A percentile compares a stretch with the other conserved stretches of the same genome.
Evolutionary conservation across 164 flowering plant species (phyloP).

Genomic region (Nelumbo lutea): DNA sequence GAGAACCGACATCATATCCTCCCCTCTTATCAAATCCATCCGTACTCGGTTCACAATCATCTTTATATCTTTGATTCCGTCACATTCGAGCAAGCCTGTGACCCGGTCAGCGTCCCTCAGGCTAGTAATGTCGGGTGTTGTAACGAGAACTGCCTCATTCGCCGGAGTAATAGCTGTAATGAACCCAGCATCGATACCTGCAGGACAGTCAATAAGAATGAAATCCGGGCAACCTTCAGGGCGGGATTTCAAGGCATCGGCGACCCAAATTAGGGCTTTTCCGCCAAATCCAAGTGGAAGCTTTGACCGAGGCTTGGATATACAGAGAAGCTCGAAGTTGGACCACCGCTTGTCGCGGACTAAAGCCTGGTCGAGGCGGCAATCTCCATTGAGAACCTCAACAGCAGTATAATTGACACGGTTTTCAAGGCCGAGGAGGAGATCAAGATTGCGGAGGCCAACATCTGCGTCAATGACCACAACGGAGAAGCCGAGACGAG

Average conservation of each 20-base stretch:
- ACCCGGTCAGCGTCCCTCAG: conserved; percentile 21
- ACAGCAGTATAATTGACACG: conserved; percentile 93
- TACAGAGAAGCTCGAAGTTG: conserved; percentile 79
- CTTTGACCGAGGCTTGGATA: conserved; percentile 86
- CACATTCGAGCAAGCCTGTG: conserved; percentile 84
- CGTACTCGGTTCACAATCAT: conserved; percentile 95
- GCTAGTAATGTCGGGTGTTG: conserved; percentile 35
- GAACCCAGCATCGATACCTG: conserved; percentile 97
- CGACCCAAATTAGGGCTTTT: conserved; percentile 86
- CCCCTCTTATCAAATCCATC: conserved; percentile 93
- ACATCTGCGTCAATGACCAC: conserved; percentile 96
- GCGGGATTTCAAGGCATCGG: conserved; percentile 60
- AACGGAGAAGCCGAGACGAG: conserved; percentile 89
- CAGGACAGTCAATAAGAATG: conserved; percentile 88
- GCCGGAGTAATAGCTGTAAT: conserved; percentile 96
- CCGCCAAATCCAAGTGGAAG: conserved; percentile 88
- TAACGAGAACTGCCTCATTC: conserved; percentile 90
- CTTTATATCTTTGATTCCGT: conserved; percentile 94
- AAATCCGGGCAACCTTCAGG: conserved; percentile 49
- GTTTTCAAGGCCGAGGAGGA: conserved; percentile 85
- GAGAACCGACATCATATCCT: conserved; percentile 97
- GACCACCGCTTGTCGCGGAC: conserved; percentile 89
- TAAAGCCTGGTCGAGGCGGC: conserved; percentile 23
- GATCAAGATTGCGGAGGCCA: conserved; percentile 93
- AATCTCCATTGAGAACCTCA: conserved; percentile 90